Conservation (phyloP, 768 basidiomycete genomes). For the Aureoboletus auriporus region DNA sequence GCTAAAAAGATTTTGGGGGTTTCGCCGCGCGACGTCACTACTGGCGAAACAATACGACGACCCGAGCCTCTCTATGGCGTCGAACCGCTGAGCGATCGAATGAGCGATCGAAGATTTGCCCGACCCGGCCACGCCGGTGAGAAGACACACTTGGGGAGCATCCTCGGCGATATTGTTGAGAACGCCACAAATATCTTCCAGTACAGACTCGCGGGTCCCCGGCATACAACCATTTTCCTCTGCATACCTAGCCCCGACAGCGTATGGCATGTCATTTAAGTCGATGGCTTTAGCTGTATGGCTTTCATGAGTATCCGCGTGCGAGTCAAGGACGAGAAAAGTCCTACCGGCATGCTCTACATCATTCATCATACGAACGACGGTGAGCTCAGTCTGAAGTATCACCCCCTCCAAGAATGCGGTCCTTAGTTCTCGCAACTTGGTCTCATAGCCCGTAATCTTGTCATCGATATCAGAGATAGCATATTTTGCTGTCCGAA, state of each 20-base stretch:
- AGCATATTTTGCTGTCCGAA: neutral
- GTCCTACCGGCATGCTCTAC: neutral
- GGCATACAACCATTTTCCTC: constrained; percentile 3
- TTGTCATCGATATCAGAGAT: neutral
- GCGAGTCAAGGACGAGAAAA: neutral
- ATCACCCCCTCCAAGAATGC: neutral
- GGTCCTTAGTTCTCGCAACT: neutral
- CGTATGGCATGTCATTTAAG: constrained; percentile 7
- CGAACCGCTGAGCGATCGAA: neutral
- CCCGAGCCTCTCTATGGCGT: constrained; percentile 13
- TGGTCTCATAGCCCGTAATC: neutral
- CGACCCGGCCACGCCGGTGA: constrained; percentile 15
- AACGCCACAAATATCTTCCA: neutral
- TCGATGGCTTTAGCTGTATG: neutral
- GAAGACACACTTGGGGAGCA: constrained; percentile 10
- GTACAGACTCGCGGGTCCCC: neutral
- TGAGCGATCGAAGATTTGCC: neutral
- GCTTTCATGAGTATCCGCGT: neutral
- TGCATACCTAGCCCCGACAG: constrained; percentile 6
- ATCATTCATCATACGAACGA: neutral
- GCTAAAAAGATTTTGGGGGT: neutral
- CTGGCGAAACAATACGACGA: constrained; percentile 20
- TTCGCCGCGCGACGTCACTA: neutral
- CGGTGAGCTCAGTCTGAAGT: neutral
- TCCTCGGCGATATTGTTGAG: neutral